Base-by-base conservation (phyloP, 2,329 filamentous ascomycete genomes). In the Aspergillus ustus region DNA sequence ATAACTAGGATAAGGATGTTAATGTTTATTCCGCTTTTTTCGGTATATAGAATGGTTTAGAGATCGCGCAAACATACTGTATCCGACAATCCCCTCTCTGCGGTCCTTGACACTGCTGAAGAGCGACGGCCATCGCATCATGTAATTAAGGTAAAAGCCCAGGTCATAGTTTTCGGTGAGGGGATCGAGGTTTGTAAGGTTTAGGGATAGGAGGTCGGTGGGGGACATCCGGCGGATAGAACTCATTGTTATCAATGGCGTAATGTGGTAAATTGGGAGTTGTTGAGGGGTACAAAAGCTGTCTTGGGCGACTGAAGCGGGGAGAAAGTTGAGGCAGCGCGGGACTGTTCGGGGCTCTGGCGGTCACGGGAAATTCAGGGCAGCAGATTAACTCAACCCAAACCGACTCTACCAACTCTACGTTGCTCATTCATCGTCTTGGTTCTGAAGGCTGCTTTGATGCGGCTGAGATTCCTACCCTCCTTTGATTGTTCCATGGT, bases 151-250 rank as follows among this genome's bases (percentile, higher is more conserved):
- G 81, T 99, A 99, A 82, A 98, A 99, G 65, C 88, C 87, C 67
- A 97, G 86, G 76, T 96, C 93, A 81, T 98, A 99, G 60, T 96
- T 98, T 81, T 99, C 95, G n/a, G 95, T 98, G 64, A 97, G 84
- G 45, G 92, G 92, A 75, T 99, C 95, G 64, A 99, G 89, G 75
- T 99, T 99, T 79, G 93, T 97, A 67, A 93, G 89, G 69, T 96
- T 96, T 78, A 98, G 90, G 68, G 89, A 90, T 79, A 97, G 88
- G 64, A 98, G 84, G 77, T 99, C 95, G 68, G 87, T 85, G 2
- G 92, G 90, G 63, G 86, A 87, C 82, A 98, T 97, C 69, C 91
- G 88, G 56, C 93, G 90, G 73, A 98, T 91, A 58, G 90, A 91
- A 59, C 90, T 89, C 92, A 96, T 96, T 49, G 63, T 76, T 69